These are phyloP conservation scores for Globisporangium uncinulatum DNA, from an alignment of 352 stramenopile species.

Conservation along the genomic window DNA sequence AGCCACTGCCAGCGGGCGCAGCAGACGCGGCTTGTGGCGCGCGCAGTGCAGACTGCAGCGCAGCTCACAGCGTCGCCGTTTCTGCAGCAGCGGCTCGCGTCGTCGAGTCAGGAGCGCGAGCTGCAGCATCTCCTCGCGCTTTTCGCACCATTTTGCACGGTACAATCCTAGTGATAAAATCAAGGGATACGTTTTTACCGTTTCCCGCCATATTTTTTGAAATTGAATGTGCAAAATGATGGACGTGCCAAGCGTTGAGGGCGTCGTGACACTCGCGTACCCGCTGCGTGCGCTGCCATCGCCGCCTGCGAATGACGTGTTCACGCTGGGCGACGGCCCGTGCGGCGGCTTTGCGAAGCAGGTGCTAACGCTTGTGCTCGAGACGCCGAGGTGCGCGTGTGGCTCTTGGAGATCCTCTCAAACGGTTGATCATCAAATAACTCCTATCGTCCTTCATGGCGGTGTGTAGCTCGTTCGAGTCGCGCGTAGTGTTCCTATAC, in stretches of 20 bases:
- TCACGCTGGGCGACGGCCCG: constrained; percentile 52
- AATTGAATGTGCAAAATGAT: not conserved
- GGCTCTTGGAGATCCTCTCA: not conserved
- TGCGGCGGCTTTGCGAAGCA: constrained; percentile 45
- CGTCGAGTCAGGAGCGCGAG: constrained; percentile 40
- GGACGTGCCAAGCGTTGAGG: constrained; percentile 20
- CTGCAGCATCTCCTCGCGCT: constrained; percentile 35
- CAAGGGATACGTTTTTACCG: not conserved
- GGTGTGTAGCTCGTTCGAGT: constrained; percentile 29
- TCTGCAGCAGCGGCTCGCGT: constrained; percentile 46
- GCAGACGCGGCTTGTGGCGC: constrained; percentile 29
- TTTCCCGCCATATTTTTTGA: not conserved
- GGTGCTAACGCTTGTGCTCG: constrained; percentile 44
- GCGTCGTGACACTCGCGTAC: constrained; percentile 53
- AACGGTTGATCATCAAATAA: not conserved
- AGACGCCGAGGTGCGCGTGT: constrained; percentile 21
- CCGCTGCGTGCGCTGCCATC: constrained; percentile 35
- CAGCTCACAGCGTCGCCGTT: constrained; percentile 63
- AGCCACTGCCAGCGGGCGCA: constrained; percentile 30
- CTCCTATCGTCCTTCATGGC: constrained; percentile 9
- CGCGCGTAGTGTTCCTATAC: constrained; percentile 66
- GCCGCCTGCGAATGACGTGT: constrained; percentile 16
- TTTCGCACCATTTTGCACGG: constrained; percentile 24
- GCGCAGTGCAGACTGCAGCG: constrained; percentile 31
- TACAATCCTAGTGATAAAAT: not conserved